Evolutionary conservation across 305 asterid genomes (phyloP), one percentile per base, ranked within the genome.

Genomic region (Fraxinus baroniana): DNA sequence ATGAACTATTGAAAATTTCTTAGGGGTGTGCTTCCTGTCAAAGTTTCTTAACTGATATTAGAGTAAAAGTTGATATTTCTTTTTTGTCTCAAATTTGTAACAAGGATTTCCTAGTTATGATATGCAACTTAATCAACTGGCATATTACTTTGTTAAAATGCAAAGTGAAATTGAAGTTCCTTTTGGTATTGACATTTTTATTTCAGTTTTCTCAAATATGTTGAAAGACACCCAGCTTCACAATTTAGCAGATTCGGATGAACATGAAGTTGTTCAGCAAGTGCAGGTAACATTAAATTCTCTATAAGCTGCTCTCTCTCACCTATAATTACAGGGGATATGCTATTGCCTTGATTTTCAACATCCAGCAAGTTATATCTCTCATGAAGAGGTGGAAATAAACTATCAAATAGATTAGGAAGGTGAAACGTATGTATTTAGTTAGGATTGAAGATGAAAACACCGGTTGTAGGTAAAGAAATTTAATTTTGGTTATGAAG

Each of bases 211-310:
- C 93, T 97, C 99, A 82, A 94, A 95, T 78, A 91, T 92, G 94
- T 86, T 97, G 88, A 92, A 93, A 86, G 98, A 94, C 89, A 92
- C 98, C 37, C 98, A 97, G 87, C 97, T 97, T 86, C 98, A 97
- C 89, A 91, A 93, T 80, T 89, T 97, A 87, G 98, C 98, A 52
- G 98, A 97, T 85, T 90, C 98, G 68, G 98, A 94, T 89, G 98
- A 91, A 83, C 90, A 91, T 81, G 99, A 97, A 90, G 87, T 91
- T 86, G 98, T 94, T 66, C 98, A 91, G 85, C 98, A 93, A 92
- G 97, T 94, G 75, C 99, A 94, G 98, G 98, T 94, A 83, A 73
- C 52, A 41, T 60, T 64, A 24, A 74, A 76, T 77, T 82, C 81
- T 7, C 15, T 78, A 37, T 24, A 12, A 41, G 49, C 66, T 75